phyloP scores from a whole-genome alignment of 1,139 yeast species.

The Candida tetrigidarum region DNA sequence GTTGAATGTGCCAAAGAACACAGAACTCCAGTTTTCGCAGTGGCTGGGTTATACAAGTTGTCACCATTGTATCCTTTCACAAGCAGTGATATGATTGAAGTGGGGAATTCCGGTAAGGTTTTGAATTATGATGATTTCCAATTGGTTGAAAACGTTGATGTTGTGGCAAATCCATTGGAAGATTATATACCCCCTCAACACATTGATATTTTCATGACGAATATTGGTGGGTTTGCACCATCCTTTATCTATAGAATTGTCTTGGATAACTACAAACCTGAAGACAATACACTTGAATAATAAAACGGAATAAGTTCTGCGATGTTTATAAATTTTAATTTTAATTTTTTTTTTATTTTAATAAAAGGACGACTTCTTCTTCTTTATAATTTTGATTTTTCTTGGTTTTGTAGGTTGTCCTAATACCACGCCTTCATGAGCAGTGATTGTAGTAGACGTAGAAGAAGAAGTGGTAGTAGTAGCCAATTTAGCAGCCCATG shows the following conservation, averaged over 20 bases:
- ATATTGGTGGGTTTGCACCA: slow-evolving; percentile 96
- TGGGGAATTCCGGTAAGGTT: slow-evolving; percentile 90
- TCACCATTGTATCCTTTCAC: slow-evolving; percentile 95
- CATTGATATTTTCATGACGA: slow-evolving; percentile 92
- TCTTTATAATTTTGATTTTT: slow-evolving; percentile 10
- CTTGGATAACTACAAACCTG: slow-evolving; percentile 88
- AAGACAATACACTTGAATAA: slow-evolving; percentile 67
- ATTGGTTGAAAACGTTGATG: slow-evolving; percentile 71
- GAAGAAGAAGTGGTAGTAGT: too few relatives aligned
- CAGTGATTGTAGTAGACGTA: too few relatives aligned
- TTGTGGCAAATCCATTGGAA: slow-evolving; percentile 85
- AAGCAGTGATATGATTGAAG: slow-evolving; percentile 85
- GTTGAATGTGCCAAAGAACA: slow-evolving; percentile 97
- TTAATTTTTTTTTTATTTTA: too few relatives aligned
- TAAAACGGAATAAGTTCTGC: background rate
- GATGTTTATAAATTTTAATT: too few relatives aligned
- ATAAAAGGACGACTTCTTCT: background rate
- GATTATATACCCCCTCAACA: slow-evolving; percentile 95
- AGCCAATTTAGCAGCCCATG: background rate
- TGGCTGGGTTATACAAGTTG: slow-evolving; percentile 90
- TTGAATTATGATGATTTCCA: slow-evolving; percentile 69
- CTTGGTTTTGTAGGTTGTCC: slow-evolving; percentile 1
- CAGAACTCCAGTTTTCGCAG: slow-evolving; percentile 93
- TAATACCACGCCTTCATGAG: background rate
- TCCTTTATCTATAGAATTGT: slow-evolving; percentile 95